phyloP scores from a whole-genome alignment of 2,329 filamentous ascomycete species.

The Amylocarpus encephaloides region DNA sequence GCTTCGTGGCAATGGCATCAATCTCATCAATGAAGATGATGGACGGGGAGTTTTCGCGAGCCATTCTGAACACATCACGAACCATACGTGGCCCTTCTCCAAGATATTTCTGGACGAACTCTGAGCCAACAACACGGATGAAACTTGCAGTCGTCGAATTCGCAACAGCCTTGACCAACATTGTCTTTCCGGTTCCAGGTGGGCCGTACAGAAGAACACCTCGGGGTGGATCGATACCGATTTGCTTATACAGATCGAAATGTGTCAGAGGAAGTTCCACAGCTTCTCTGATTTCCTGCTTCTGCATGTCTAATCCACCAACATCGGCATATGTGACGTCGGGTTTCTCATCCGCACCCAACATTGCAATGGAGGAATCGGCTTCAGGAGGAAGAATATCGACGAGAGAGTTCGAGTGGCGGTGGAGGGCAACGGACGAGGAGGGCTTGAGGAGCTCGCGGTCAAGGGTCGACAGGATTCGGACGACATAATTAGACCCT shows the following conservation, averaged over 20 bases:
- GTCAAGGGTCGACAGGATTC: conserved; percentile 95
- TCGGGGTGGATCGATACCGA: conserved; percentile 95
- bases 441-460: conserved; percentile 97
- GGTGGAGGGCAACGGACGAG: conserved; percentile 93
- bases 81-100: conserved; percentile 98
- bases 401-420: conserved; percentile 96
- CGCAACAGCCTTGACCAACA: conserved; percentile 96
- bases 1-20: conserved; percentile 97
- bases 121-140: conserved; percentile 94
- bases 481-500: conserved; percentile 97
- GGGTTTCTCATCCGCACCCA: conserved; percentile 93
- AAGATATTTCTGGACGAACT: conserved; percentile 98
- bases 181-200: conserved; percentile 92
- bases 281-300: conserved; percentile 97
- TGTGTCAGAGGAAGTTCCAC: conserved; percentile 95
- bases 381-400: conserved; percentile 98
- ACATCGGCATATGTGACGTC: conserved; percentile 98
- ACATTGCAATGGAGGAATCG: conserved; percentile 97
- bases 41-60: conserved; percentile 91
- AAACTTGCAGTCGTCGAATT: conserved; percentile 98
- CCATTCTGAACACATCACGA: conserved; percentile 98
- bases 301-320: conserved; percentile 97
- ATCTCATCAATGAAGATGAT: conserved; percentile 99
- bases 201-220: conserved; percentile 95
- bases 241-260: conserved; percentile 98